Percentiles rank a stretch among this genome's conserved stretches.
These are phyloP conservation scores for Arachnopeziza araneosa DNA, from an alignment of 2,329 filamentous ascomycete species.

Conservation along the genomic window DNA sequence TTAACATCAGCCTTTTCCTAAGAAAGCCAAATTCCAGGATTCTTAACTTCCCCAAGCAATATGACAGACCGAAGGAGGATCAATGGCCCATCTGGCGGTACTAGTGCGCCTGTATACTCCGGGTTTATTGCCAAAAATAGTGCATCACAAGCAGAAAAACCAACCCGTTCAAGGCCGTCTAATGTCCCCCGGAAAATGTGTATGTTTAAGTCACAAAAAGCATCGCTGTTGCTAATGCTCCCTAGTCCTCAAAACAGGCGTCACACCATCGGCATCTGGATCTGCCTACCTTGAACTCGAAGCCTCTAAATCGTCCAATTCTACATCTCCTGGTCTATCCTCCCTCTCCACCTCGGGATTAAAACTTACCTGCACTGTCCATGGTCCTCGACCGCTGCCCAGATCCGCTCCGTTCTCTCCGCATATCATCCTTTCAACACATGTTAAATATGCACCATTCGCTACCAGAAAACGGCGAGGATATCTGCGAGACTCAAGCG, in stretches of 20 bases:
- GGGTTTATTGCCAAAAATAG: slow-evolving; percentile 42
- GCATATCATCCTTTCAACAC: slow-evolving; percentile 83
- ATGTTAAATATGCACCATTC: slow-evolving; percentile 96
- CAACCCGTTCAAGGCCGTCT: slow-evolving; percentile 54
- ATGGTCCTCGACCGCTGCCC: slow-evolving; percentile 86
- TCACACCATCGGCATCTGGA: slow-evolving; percentile 88
- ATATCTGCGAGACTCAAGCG: slow-evolving; percentile 78
- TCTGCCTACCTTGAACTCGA: slow-evolving; percentile 79
- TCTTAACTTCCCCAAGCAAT: slow-evolving; percentile 6
- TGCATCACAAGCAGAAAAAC: slow-evolving; percentile 38
- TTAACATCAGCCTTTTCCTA: not conserved
- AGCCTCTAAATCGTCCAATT: slow-evolving; percentile 38
- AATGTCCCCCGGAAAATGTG: slow-evolving; percentile 81
- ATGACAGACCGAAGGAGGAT: slow-evolving; percentile 86
- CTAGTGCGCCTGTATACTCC: slow-evolving; percentile 66
- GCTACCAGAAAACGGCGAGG: slow-evolving; percentile 76
- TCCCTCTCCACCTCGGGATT: slow-evolving; percentile 50
- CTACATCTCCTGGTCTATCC: slow-evolving; percentile 44
- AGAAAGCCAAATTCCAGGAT: not conserved
- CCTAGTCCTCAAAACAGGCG: slow-evolving; percentile 79
- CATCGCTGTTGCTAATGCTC: slow-evolving; percentile 1
- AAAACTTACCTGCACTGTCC: slow-evolving; percentile 89
- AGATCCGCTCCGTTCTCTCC: slow-evolving; percentile 88
- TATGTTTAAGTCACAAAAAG: slow-evolving; percentile 40
- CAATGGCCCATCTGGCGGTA: slow-evolving; percentile 79